Conservation (phyloP, 2,329 filamentous ascomycete genomes). For the Penicillium sp. region DNA sequence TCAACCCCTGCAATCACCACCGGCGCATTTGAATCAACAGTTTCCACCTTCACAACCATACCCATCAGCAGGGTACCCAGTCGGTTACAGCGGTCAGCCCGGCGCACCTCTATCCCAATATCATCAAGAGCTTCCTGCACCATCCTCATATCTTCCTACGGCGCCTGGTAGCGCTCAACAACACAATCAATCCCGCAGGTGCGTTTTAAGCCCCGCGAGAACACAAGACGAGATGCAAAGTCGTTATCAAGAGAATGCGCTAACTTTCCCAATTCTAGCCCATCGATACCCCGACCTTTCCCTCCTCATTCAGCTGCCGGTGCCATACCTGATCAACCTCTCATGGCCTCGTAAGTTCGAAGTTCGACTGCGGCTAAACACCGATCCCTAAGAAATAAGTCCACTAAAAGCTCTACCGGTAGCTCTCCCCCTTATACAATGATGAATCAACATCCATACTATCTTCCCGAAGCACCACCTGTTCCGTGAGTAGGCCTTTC, state of each 20-base stretch:
- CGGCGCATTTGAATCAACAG: conserved; percentile 32
- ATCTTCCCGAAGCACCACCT: conserved; percentile 34
- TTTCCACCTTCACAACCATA: conserved; percentile 32
- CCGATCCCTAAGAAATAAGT: background rate
- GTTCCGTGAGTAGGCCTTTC: conserved; percentile 32
- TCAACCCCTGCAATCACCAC: conserved; percentile 32
- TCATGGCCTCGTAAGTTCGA: conserved; percentile 24
- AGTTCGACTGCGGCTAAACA: background rate
- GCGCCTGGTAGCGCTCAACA: conserved; percentile 13
- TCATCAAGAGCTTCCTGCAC: conserved; percentile 16
- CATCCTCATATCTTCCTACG: conserved; percentile 17
- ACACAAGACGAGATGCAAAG: too few species aligned
- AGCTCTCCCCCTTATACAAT: conserved; percentile 40
- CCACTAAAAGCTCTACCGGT: conserved; percentile 9
- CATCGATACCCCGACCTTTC: conserved; percentile 19
- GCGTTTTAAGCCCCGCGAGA: background rate
- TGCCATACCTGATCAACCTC: conserved; percentile 17
- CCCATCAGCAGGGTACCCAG: conserved; percentile 26
- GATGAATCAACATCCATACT: conserved; percentile 39
- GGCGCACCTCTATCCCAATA: conserved; percentile 22
- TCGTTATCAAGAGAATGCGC: background rate
- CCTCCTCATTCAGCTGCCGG: conserved; percentile 16
- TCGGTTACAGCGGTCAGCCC: conserved; percentile 31
- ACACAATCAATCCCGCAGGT: conserved; percentile 24
- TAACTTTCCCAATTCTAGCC: conserved; percentile 17